phyloP scores from a whole-genome alignment of 331 rosid species.

The Pyracantha coccinea region DNA sequence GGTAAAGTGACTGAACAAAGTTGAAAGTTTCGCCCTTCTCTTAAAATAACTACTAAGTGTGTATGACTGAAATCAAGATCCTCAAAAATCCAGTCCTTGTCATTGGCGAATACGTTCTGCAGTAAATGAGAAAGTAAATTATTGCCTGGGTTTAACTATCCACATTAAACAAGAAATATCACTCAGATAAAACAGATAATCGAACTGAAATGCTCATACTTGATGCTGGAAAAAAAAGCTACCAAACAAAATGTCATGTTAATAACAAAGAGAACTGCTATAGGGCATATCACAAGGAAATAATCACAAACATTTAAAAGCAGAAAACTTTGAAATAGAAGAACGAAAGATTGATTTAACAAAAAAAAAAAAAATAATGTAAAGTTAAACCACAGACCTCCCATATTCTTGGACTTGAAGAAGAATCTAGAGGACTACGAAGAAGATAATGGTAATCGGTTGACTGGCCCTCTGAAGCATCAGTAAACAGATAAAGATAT shows the following conservation, averaged over 20 bases:
- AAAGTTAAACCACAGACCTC: conserved; percentile 47
- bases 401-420: conserved; percentile 61
- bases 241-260: neutral
- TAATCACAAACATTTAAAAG: neutral
- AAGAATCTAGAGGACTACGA: conserved; percentile 36
- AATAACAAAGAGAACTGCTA: neutral
- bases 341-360: neutral
- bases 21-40: conserved; percentile 52
- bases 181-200: neutral
- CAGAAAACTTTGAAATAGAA: neutral
- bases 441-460: conserved; percentile 80
- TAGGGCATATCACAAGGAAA: neutral
- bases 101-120: conserved; percentile 60
- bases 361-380: neutral
- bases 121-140: conserved; percentile 6
- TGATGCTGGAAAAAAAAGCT: neutral
- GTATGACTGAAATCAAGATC: conserved; percentile 78
- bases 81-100: conserved; percentile 41
- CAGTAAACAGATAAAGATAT: conserved; percentile 69
- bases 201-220: neutral
- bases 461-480: conserved; percentile 58
- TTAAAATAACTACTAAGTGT: conserved; percentile 54
- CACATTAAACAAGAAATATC: neutral
- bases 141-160: neutral
- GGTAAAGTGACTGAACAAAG: conserved; percentile 76